phyloP scores from a whole-genome alignment of 768 basidiomycete genomes.

The Podaxis sp. region DNA sequence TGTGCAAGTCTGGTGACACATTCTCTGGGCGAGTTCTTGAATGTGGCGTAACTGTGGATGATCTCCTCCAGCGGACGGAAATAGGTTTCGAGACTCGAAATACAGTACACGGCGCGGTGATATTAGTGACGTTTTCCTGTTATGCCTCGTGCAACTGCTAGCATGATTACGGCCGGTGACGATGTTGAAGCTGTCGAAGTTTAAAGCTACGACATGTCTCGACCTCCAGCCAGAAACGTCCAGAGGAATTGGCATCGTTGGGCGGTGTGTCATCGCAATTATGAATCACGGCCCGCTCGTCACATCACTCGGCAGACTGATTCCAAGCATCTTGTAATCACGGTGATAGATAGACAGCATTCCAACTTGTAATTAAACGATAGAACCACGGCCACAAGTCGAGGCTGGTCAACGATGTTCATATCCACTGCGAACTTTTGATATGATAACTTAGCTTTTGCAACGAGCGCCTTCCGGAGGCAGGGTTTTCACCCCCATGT shows the following conservation, averaged over 20 bases:
- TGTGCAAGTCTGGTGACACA: background rate
- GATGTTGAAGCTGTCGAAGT: background rate
- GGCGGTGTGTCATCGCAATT: background rate
- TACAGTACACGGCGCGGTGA: background rate
- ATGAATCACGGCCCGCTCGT: background rate
- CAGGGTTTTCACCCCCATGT: background rate
- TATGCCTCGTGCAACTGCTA: background rate
- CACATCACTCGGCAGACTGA: background rate
- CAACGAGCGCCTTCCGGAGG: background rate
- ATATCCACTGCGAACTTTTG: slow-evolving; percentile 4
- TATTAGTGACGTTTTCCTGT: background rate
- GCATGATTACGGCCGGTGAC: background rate
- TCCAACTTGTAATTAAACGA: background rate
- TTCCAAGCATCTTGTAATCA: background rate
- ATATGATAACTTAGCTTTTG: slow-evolving; percentile 2
- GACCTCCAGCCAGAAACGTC: background rate
- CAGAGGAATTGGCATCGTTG: background rate
- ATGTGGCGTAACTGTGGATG: background rate
- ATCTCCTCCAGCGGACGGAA: background rate
- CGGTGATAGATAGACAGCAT: background rate
- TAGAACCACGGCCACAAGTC: background rate
- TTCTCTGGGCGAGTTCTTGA: background rate
- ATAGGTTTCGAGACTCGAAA: background rate
- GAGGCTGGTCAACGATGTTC: background rate
- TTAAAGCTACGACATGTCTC: background rate